Evolutionary conservation across 106 monocot species (phyloP), one percentile per base, ranked within the genome.

Genomic region (Dactylorhiza incarnata): DNA sequence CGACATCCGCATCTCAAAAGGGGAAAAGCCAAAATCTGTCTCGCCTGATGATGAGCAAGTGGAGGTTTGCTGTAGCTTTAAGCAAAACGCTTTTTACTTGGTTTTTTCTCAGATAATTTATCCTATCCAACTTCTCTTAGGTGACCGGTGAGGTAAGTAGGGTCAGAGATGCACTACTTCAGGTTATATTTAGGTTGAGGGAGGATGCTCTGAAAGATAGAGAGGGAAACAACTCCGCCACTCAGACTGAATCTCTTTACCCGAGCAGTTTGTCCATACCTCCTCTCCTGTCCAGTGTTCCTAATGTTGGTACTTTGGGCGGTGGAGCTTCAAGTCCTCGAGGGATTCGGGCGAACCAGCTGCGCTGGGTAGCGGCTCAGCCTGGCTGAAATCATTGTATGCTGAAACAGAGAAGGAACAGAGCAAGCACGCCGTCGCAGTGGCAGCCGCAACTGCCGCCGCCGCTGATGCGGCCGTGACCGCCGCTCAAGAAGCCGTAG

Each of bases 141-240:
- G 89, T 96, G n/a, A 76, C 75, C 44, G 96, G 96, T 26, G 89
- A 96, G 68, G 87, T 82, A n/a, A 49, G 74, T 23, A 82, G 73
- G 73, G 49, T 91, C 16, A 83, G 90, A 68, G 89, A 96, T 86
- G 96, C 96, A 6, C 84, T 96, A 55, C 78, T 87, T 77, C 96
- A 91, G 78, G 86, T 96, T 81, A 81, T 87, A 73, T 75, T 91
- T 62, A 85, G 92, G 82, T 87, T 96, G n/a, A 82, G 93, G 62
- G 93, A 93, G 51, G 91, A 91, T 78, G 85, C 77, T 78, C 62
- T 96, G 47, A 87, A 79, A 23, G 85, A 96, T 17, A 87, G 80
- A 56, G 95, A 89, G 24, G 87, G 77, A 69, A 73, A 11, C 45
- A 75, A 59, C 47, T 71, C 76, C 76, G 80, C 68, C 62, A 53